Evolutionary conservation across 352 stramenopile species (phyloP).

Genomic region (Phytophthora pinifolia): DNA sequence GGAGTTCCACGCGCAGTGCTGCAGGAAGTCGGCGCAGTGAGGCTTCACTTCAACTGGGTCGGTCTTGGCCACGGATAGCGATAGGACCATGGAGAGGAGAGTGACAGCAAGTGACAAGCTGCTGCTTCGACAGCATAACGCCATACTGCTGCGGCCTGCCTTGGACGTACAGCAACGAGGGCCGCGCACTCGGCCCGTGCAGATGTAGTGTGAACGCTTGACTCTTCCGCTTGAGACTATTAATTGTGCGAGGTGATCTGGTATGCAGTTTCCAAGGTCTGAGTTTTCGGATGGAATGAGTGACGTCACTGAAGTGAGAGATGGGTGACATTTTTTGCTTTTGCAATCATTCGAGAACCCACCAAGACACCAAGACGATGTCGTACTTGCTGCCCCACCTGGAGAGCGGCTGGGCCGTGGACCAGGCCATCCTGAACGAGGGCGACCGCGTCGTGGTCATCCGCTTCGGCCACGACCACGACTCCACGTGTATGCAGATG

Average conservation of each 20-base stretch:
- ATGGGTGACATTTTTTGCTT: slow-evolving; percentile 2
- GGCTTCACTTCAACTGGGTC: slow-evolving; percentile 4
- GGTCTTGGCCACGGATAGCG: not conserved
- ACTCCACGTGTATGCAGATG: slow-evolving; percentile 99
- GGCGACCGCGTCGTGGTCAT: slow-evolving; percentile 98
- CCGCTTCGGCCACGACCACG: slow-evolving; percentile 98
- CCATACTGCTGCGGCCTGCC: not conserved
- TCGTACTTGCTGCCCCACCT: slow-evolving; percentile 98
- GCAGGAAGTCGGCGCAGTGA: slow-evolving; percentile 49
- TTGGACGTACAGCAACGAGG: no score
- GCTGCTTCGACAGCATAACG: not conserved
- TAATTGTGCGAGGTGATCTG: not conserved
- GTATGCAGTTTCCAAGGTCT: not conserved
- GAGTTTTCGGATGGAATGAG: not conserved
- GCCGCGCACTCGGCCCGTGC: not conserved
- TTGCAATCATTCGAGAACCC: not conserved
- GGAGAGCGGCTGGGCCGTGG: slow-evolving; percentile 96
- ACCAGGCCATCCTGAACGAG: slow-evolving; percentile 99
- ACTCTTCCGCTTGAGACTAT: no score
- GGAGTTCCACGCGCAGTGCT: slow-evolving; percentile 45
- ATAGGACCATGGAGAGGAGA: slow-evolving; percentile 7
- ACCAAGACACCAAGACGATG: slow-evolving; percentile 51
- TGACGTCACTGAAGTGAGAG: slow-evolving; percentile 4
- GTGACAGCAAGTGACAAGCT: not conserved
- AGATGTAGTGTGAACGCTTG: not conserved